Base-by-base conservation (phyloP, 1,284 basidiomycete species). In the Ceratobasidium sp. region DNA sequence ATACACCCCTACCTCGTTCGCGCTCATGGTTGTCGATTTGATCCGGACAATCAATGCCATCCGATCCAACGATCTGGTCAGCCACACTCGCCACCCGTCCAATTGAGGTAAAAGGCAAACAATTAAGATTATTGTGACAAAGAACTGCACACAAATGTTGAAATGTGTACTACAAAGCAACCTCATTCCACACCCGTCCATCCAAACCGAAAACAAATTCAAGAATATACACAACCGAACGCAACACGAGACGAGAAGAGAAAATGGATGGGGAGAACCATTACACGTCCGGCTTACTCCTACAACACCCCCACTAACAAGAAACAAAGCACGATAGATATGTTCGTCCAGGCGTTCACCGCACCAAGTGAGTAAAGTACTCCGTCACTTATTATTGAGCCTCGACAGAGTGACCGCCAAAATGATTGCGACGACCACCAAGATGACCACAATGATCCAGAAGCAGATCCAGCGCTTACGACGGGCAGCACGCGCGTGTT, bases 391-490 rank as follows among this genome's bases (percentile, higher is more conserved):
- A 8, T 74, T 63, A 45, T 71, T 71, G 6, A 33, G 53, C n/a
- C 47, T 63, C 26, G 7, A 58, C 23, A 77, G 56, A 7, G 47
- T 37, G 17, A 75, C 69, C 13, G 76, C 76, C 53, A 77, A 37
- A 31, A 73, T 65, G 49, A 77, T 73, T 6, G 69, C 76, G 35
- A 77, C 51, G 26, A 74, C 71, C 8, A 28, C 61, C 33, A 73
- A 39, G 51, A 77, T 77, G 51, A 39, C 58, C 20, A 77, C n/a
- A 11, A 31, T 56, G 65, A 77, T 87, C 82, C 87, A 85, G 84
- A 94, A 93, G 84, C 92, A 94, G 84, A 92, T 91, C 91, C 91
- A 93, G 80, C 91, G 89, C 86, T 92, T 94, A 82, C 89, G 91
- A 66, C 96, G 89, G 13, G 96, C 96, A 56, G 92, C 87, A 76